These are phyloP conservation scores for Yarrowia yakushimensis DNA, from an alignment of 805 yeast genomes.

Conservation along the genomic window DNA sequence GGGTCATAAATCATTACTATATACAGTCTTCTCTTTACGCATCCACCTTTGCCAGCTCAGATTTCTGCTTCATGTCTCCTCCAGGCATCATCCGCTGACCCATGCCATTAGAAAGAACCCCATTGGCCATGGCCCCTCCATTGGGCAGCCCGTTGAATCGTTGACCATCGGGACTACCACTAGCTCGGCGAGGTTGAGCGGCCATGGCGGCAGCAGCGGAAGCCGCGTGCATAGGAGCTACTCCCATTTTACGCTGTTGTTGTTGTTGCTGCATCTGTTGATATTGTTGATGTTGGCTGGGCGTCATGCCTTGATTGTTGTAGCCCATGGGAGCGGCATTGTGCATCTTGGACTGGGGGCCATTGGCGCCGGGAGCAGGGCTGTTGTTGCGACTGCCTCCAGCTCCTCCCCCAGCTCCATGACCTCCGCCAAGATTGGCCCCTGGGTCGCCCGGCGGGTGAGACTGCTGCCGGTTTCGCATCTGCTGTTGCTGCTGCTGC, in stretches of 20 bases:
- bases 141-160: slow-evolving; percentile 20
- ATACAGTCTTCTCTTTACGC: slow-evolving; percentile 23
- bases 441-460: slow-evolving; percentile 20
- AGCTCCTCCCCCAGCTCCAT: neutral
- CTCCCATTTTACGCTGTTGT: slow-evolving; percentile 24
- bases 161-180: slow-evolving; percentile 11
- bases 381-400: slow-evolving; percentile 22
- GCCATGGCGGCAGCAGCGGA: slow-evolving; percentile 6
- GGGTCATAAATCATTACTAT: slow-evolving; percentile 22
- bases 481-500: slow-evolving; percentile 39
- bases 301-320: slow-evolving; percentile 20
- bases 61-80: slow-evolving; percentile 22
- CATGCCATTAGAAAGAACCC: slow-evolving; percentile 19
- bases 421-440: neutral
- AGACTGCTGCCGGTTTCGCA: slow-evolving; percentile 17
- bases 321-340: slow-evolving; percentile 1
- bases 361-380: slow-evolving; percentile 10
- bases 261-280: slow-evolving; percentile 19
- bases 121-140: slow-evolving; percentile 7
- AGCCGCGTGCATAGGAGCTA: slow-evolving; percentile 11
- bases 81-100: slow-evolving; percentile 23
- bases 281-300: slow-evolving; percentile 18
- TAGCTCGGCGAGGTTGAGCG: slow-evolving; percentile 12
- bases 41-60: slow-evolving; percentile 23
- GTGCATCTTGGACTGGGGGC: slow-evolving; percentile 19